These are phyloP conservation scores for Gaultheria prostrata DNA, from an alignment of 148 eudicot genomes.

Conservation along the genomic window DNA sequence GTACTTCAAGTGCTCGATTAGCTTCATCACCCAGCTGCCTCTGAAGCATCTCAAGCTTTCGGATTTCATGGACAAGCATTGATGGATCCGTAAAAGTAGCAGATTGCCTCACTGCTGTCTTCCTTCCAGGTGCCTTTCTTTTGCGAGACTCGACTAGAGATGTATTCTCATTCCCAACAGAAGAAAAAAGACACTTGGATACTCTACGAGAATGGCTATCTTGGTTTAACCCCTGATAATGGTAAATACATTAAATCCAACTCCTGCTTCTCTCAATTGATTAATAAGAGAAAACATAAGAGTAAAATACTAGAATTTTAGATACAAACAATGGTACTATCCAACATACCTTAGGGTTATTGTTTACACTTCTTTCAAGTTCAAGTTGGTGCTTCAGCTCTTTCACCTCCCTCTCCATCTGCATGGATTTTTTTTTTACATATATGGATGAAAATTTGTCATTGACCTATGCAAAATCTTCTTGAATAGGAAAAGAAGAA, in stretches of 20 bases:
- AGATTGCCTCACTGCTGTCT: constrained; percentile 57
- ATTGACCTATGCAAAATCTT: not conserved
- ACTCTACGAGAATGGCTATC: constrained; percentile 60
- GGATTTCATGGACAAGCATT: constrained; percentile 72
- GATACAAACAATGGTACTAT: not conserved
- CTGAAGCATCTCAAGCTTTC: constrained; percentile 86
- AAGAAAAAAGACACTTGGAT: constrained; percentile 65
- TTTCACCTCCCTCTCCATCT: constrained; percentile 88
- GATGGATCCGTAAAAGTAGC: constrained; percentile 64
- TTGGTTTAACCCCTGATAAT: constrained; percentile 51
- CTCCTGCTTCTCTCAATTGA: constrained; percentile 5
- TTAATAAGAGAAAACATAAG: not conserved
- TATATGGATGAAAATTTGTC: not conserved
- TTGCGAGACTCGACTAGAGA: constrained; percentile 28
- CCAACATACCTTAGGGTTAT: constrained; percentile 63
- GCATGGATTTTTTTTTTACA: constrained; percentile 11
- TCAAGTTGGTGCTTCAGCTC: constrained; percentile 89
- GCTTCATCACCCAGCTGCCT: constrained; percentile 98
- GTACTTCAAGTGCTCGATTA: constrained; percentile 78
- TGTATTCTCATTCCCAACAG: constrained; percentile 27
- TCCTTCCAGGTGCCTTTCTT: constrained; percentile 40
- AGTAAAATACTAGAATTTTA: constrained; percentile 4
- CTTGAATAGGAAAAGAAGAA: not conserved
- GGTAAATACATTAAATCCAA: not conserved
- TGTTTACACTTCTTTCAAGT: constrained; percentile 61